Conservation (phyloP, 148 eudicot genomes). For the Rhododendron mucronatum region DNA sequence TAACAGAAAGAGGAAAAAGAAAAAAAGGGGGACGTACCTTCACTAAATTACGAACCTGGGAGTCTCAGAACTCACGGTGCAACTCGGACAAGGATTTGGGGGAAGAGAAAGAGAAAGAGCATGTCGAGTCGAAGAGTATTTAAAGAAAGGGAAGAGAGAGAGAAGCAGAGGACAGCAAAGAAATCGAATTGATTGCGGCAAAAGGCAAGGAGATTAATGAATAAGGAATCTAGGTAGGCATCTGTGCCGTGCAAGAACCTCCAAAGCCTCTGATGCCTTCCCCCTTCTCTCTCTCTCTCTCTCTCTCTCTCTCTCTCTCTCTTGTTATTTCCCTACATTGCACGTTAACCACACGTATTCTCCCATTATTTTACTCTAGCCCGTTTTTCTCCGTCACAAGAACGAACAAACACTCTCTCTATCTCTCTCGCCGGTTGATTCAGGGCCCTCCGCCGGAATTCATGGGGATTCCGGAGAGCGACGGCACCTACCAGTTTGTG, state of each 20-base stretch:
- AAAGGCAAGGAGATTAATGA: constrained; percentile 52
- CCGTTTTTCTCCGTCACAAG: background rate
- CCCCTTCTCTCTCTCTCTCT: background rate
- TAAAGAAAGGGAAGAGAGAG: constrained; percentile 7
- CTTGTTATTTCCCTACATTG: constrained; percentile 37
- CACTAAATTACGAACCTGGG: background rate
- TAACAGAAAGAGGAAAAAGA: background rate
- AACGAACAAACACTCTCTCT: background rate
- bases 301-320: constrained; percentile 14
- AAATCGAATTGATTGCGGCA: constrained; percentile 62
- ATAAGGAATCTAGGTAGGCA: constrained; percentile 49
- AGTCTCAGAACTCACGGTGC: background rate
- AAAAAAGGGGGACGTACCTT: constrained; percentile 18
- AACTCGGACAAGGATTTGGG: background rate
- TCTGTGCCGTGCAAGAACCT: constrained; percentile 80
- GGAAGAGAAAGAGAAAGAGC: background rate
- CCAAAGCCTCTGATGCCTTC: constrained; percentile 28
- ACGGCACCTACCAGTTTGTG: background rate
- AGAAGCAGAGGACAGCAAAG: constrained; percentile 2
- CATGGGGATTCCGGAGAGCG: constrained; percentile 22
- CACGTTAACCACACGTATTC: constrained; percentile 54
- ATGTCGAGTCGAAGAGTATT: background rate
- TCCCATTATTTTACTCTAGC: constrained; percentile 1
- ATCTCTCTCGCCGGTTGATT: background rate
- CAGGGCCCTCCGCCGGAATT: constrained; percentile 13